Conservation (phyloP, 495 filamentous ascomycete species). For the Beverwykella pulmonaria region DNA sequence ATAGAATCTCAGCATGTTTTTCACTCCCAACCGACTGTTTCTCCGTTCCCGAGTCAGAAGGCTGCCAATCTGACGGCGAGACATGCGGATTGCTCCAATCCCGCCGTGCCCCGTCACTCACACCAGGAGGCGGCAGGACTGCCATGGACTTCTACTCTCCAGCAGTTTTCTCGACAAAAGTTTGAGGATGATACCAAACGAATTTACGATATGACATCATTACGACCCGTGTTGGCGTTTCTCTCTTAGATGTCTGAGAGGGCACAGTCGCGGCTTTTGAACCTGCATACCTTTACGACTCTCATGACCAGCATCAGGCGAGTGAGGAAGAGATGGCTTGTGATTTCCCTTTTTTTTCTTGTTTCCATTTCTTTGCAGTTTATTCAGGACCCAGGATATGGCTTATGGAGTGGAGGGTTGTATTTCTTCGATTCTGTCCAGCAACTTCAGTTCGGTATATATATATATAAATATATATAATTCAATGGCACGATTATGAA, state of each 20-base stretch:
- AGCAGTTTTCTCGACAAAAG: conserved; percentile 18
- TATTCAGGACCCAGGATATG: neutral
- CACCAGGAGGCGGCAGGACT: neutral
- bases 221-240: conserved; percentile 17
- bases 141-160: neutral
- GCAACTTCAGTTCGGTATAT: neutral
- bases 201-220: conserved; percentile 37
- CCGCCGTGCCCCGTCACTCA: neutral
- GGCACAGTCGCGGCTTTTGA: neutral
- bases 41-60: neutral
- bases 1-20: neutral
- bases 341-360: neutral
- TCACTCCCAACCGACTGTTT: neutral
- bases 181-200: conserved; percentile 38
- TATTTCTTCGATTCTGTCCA: conserved; percentile 4
- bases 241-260: conserved; percentile 11
- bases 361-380: conserved; percentile 14
- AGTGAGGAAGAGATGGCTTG: conserved; percentile 21
- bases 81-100: neutral
- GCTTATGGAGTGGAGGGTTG: conserved; percentile 5
- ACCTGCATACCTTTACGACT: conserved; percentile 26
- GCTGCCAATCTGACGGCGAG: neutral
- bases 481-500: conserved; percentile 23
- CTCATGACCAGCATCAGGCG: conserved; percentile 36
- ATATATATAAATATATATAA: conserved; percentile 3